Evolutionary conservation across 495 filamentous ascomycete genomes (phyloP).

Genomic region (Aspergillus hancockii): DNA sequence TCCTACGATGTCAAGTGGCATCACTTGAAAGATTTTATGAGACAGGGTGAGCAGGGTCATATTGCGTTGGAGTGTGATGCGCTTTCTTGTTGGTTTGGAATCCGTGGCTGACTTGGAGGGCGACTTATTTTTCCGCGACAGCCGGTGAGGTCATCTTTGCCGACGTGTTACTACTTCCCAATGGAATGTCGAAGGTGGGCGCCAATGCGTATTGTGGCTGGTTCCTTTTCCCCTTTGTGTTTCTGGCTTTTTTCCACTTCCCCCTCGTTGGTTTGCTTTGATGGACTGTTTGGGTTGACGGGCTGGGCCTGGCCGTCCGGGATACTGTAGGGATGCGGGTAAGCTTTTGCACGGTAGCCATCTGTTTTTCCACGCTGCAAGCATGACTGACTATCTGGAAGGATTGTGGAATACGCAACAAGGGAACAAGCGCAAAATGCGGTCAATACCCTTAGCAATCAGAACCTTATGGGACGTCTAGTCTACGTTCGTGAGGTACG

Average conservation of each 20-base stretch:
- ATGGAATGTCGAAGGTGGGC: constrained; percentile 99
- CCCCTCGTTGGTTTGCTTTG: constrained; percentile 46
- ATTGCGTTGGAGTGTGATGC: constrained; percentile 27
- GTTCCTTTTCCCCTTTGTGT: constrained; percentile 45
- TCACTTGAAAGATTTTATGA: constrained; percentile 99
- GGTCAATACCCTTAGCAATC: constrained; percentile 97
- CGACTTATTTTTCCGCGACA: constrained; percentile 43
- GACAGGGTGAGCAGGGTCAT: constrained; percentile 77
- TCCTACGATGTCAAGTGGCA: constrained; percentile 99
- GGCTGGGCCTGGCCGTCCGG: constrained; percentile 86
- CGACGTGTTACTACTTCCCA: constrained; percentile 99
- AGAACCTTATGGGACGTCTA: constrained; percentile 95
- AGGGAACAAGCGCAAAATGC: constrained; percentile 98
- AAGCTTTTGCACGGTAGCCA: constrained; percentile 40
- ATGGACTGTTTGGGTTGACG: constrained; percentile 99
- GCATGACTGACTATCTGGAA: constrained; percentile 43
- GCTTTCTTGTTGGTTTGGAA: constrained; percentile 20
- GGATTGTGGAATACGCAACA: constrained; percentile 99
- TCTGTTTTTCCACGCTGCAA: not conserved
- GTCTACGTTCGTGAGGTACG: constrained; percentile 97
- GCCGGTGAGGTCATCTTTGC: constrained; percentile 99
- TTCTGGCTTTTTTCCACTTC: constrained; percentile 40
- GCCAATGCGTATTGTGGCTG: constrained; percentile 88
- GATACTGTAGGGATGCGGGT: constrained; percentile 99
- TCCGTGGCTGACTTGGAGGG: constrained; percentile 34